Base-by-base conservation (phyloP, 2,329 filamentous ascomycete species). In the Claviceps purpurea region DNA sequence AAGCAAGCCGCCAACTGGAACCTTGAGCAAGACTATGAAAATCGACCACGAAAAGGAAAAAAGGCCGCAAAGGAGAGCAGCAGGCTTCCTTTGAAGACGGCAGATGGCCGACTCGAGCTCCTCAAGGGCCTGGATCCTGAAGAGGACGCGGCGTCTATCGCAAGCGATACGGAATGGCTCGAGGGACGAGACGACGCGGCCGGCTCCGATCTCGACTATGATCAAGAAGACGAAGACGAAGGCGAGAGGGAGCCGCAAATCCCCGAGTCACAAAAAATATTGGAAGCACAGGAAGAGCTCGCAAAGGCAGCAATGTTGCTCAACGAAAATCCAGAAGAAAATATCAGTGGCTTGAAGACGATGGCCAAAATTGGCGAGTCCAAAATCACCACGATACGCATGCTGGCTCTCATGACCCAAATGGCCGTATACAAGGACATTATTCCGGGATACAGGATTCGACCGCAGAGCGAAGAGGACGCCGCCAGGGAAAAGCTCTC, bases 391-490 rank as follows among this genome's bases (percentile, higher is more conserved):
- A 82, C 85, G 2, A 83, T 98, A 50, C 84, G 87, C 70, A 95
- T 95, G 68, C 76, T 98, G 55, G 84, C 87, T 6, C 72, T 98
- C 57, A 87, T 84, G 47, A 89, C 93, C 22, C 90, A 96, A 68
- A 77, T 93, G 65, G 80, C 90, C 0, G 82, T 97, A 13, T 98
- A 91, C 74, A 95, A 91, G 66, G 93, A 97, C 68, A 79, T 96
- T 47, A 97, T 98, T 54, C 93, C 93, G 0, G 93, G 93, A 22
- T 98, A 98, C 66, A 79, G 93, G 55, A 97, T 98, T 72, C 84
- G 93, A 18, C 86, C 89, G 1, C 72, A 89, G 4, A 74, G 78
- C 1, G 88, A 94, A 54, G 85, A 89, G 55, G 85, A 89, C 37
- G 81, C 84, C 45, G 76, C 84, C 62, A 78, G 79, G 53, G 84